Conservation (phyloP, 306 rosid genomes). For the Dalbergia cultrata region DNA sequence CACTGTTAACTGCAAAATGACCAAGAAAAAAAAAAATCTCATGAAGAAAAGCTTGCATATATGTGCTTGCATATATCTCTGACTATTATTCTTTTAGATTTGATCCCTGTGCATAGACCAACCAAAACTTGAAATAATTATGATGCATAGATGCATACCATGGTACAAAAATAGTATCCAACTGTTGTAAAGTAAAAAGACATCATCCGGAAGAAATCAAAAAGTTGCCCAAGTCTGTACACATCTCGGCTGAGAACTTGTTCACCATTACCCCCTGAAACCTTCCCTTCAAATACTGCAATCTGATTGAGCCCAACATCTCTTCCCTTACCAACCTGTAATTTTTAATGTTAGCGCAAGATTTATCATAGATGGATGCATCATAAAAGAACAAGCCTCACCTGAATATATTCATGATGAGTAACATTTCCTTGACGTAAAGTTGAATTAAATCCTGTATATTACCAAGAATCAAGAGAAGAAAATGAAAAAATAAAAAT, state of each 20-base stretch:
- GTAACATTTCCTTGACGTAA: conserved; percentile 96
- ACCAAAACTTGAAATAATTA: conserved; percentile 7
- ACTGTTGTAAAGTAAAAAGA: conserved; percentile 92
- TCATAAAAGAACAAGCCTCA: conserved; percentile 43
- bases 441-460: conserved; percentile 92
- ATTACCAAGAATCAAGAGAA: conserved; percentile 40
- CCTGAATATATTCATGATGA: conserved; percentile 98
- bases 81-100: neutral
- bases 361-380: conserved; percentile 9
- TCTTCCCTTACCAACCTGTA: conserved; percentile 96
- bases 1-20: conserved; percentile 86
- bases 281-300: conserved; percentile 89
- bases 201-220: conserved; percentile 98
- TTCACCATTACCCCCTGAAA: conserved; percentile 95
- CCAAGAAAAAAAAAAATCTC: conserved; percentile 20
- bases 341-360: conserved; percentile 47
- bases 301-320: conserved; percentile 98
- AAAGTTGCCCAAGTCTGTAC: conserved; percentile 93
- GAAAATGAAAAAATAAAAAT: neutral
- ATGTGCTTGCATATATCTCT: neutral
- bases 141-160: conserved; percentile 62
- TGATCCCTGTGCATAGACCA: neutral
- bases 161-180: conserved; percentile 89
- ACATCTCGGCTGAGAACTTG: conserved; percentile 98
- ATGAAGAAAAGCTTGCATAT: conserved; percentile 37